These are phyloP conservation scores for Magnaporthiopsis rhizophila DNA, from an alignment of 2,329 filamentous ascomycete genomes.

Conservation along the genomic window DNA sequence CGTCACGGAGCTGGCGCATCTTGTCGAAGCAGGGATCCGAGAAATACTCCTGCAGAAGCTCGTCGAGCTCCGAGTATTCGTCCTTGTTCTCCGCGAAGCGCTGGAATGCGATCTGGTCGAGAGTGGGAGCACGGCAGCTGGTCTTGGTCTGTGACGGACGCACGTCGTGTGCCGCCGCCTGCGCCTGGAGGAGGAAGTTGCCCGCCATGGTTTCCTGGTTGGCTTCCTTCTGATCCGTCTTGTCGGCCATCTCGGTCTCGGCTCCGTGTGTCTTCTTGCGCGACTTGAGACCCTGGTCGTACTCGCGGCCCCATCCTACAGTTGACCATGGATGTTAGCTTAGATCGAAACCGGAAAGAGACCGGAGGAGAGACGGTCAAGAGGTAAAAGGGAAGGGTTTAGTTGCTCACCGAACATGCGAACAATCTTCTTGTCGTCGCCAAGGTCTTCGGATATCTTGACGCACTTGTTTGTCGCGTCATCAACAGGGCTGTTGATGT, in stretches of 20 bases:
- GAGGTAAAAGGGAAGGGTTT: too few relatives aligned
- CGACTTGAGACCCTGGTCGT: slow-evolving; percentile 17
- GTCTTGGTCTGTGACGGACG: neutral
- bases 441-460: slow-evolving; percentile 26
- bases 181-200: too few relatives aligned
- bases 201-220: neutral
- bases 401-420: slow-evolving; percentile 24
- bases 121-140: slow-evolving; percentile 22
- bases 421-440: slow-evolving; percentile 26
- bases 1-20: slow-evolving; percentile 18
- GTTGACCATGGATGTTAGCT: too few relatives aligned
- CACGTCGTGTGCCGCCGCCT: neutral
- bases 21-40: slow-evolving; percentile 9
- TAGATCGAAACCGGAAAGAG: too few relatives aligned
- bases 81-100: slow-evolving; percentile 25
- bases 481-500: slow-evolving; percentile 39
- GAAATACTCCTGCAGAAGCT: slow-evolving; percentile 25
- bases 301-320: slow-evolving; percentile 28
- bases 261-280: neutral
- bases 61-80: slow-evolving; percentile 26
- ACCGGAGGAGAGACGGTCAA: too few relatives aligned
- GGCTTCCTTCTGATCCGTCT: neutral
- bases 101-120: slow-evolving; percentile 36
- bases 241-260: neutral
- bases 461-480: slow-evolving; percentile 35